These are phyloP conservation scores for Papiliotrema fonsecae DNA, from an alignment of 1,284 basidiomycete genomes.

Conservation along the genomic window DNA sequence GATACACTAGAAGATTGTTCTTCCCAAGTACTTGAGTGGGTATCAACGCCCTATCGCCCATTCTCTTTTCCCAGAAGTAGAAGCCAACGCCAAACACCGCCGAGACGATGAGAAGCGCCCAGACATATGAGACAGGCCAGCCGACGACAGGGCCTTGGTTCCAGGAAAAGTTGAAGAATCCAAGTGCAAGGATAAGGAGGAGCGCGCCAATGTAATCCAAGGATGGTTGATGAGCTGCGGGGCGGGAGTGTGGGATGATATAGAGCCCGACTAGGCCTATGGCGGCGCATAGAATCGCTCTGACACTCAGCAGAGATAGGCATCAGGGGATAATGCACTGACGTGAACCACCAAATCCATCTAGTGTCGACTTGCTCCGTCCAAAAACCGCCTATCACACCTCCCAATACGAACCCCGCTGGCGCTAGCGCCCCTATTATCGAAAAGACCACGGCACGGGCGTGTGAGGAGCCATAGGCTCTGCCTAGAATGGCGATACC, in stretches of 20 bases:
- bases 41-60: conserved; percentile 20
- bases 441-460: conserved; percentile 28
- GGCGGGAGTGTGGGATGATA: conserved; percentile 7
- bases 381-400: conserved; percentile 21
- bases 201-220: conserved; percentile 21
- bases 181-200: conserved; percentile 21
- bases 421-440: conserved; percentile 28
- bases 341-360: conserved; percentile 33
- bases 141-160: conserved; percentile 31
- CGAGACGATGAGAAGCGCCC: conserved; percentile 23
- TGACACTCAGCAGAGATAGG: background rate
- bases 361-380: conserved; percentile 11
- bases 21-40: conserved; percentile 20
- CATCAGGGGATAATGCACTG: conserved; percentile 4
- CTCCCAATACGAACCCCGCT: conserved; percentile 26
- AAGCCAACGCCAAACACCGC: conserved; percentile 16
- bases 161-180: conserved; percentile 33
- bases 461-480: conserved; percentile 20
- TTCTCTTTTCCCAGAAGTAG: conserved; percentile 20
- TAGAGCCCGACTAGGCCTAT: conserved; percentile 15
- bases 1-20: conserved; percentile 22
- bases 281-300: conserved; percentile 17
- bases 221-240: background rate
- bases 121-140: conserved; percentile 26
- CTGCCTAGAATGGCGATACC: conserved; percentile 25